Base-by-base conservation (phyloP, 2,329 filamentous ascomycete species). In the Amauroascus niger region DNA sequence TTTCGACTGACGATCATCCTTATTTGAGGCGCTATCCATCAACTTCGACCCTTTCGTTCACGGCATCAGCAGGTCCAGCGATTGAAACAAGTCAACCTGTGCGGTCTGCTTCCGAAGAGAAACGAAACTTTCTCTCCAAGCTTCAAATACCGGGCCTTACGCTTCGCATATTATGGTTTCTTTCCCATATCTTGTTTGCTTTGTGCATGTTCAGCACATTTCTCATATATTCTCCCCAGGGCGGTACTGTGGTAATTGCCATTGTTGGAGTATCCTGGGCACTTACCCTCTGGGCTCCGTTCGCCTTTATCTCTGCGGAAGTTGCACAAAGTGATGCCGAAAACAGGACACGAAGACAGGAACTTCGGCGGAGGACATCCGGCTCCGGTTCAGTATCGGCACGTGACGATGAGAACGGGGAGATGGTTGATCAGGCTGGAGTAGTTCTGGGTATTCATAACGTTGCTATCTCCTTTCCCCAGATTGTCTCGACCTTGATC, bases 371-470 rank as follows among this genome's bases (percentile, higher is more conserved):
- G 44, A 46, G 30, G 13, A 39, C 28, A 18, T 49, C 55, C 16
- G n/a, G 8, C 37, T 35, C 55, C 3, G 24, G 28, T 24, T 30
- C 26, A 30, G 9, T 4, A 9, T 30, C 26, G 20, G 33, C 40
- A 28, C 26, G 33, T 26, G 6, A 39, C 57, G 11, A 44, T 24
- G 30, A 79, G 45, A 76, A 77, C n/a, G 76, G 78, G 2, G 76
- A 80, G 24, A 77, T 80, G 37, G 75, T 80, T 1, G 86, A 90
- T 63, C 86, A 93, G 65, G 88, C 89, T 3, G 89, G 91, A 40
- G 86, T 96, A 39, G 88, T 97, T 43, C 78, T 97, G 1, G 91
- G 91, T 7, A 89, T 97, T 52, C 91, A 97, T 74, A 97, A 97
- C 68, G 91, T 97, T 72, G 85, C 90, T 14, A 87, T 97, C 61